These are phyloP conservation scores for Dillenia turbinata DNA, from an alignment of 164 flowering plant species.

Conservation along the genomic window DNA sequence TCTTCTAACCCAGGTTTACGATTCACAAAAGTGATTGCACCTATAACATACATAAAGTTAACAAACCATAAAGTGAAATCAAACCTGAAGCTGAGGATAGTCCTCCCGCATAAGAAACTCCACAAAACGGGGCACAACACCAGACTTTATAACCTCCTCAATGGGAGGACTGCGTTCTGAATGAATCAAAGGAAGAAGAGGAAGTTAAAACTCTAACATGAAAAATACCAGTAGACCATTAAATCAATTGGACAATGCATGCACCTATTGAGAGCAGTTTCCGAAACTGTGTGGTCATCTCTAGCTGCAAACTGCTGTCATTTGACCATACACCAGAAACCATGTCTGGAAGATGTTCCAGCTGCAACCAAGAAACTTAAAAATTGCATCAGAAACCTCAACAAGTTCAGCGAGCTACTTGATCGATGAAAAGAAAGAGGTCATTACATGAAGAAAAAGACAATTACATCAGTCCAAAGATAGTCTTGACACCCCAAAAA, in stretches of 20 bases:
- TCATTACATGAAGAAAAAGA: too few species aligned
- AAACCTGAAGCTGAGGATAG: constrained; percentile 52
- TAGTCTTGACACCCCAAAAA: not conserved
- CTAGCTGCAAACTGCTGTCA: constrained; percentile 38
- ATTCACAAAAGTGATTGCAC: too few species aligned
- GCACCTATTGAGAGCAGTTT: constrained; percentile 53
- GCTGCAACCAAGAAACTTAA: constrained; percentile 16
- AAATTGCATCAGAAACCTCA: not conserved
- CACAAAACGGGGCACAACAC: constrained; percentile 52
- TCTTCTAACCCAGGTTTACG: too few species aligned
- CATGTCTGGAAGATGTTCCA: constrained; percentile 47
- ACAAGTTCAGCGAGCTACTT: not conserved
- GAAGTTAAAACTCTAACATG: too few species aligned
- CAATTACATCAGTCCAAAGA: too few species aligned
- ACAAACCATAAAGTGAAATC: too few species aligned
- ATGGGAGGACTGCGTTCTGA: constrained; percentile 30
- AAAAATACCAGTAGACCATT: not conserved
- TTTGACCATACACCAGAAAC: constrained; percentile 45
- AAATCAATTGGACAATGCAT: not conserved
- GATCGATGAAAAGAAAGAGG: too few species aligned
- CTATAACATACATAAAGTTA: too few species aligned
- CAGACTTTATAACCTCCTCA: constrained; percentile 50
- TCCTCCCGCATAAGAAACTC: constrained; percentile 53
- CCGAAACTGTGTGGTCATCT: constrained; percentile 45
- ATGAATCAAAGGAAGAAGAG: too few species aligned